Base-by-base conservation (phyloP, 2,329 filamentous ascomycete genomes). In the Penicillium crustosum region DNA sequence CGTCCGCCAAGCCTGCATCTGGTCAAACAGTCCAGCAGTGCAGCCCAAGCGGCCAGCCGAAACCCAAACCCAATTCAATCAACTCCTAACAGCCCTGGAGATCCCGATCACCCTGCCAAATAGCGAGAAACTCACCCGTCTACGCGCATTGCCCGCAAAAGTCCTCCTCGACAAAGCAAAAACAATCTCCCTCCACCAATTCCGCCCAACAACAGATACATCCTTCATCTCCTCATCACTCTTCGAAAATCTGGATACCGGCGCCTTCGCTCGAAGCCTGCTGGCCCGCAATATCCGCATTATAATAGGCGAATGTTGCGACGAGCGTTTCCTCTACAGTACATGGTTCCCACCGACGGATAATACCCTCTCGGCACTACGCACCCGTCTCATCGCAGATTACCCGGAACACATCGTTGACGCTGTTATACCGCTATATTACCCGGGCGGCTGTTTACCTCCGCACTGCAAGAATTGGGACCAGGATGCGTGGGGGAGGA, bases 271-370 rank as follows among this genome's bases (percentile, higher is more conserved):
- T 0, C 61, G 64, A 3, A 70, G 70, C 3, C 74, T 85, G 67
- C 74, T 76, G 39, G 61, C 66, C 2, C 77, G 81, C 2, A 76
- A 77, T 33, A 69, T 84, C 44, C 77, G 77, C 21, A 71, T 85
- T 43, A 72, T 85, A 54, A 78, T 81, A 17, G 83, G 83, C 36
- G 83, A 85, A 67, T 84, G 81, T 57, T 67, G 73, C 48, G 79
- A 84, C 58, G 83, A 86, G 66, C 81, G 81, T 61, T 74, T 75
- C 62, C 69, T 82, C 4, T 86, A 86, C 65, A 78, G 75, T 2
- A 70, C 70, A 9, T 84, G 80, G 79, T 74, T 76, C 17, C 79
- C 81, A 1, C 82, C 82, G 0, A 55, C 50, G 10, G 49, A 72
- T 2, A 73, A 79, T 39, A 73, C 70, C 2, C 75, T 77, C 13